These are phyloP conservation scores for Xanthoconium purpureum DNA, from an alignment of 768 basidiomycete genomes.

Conservation along the genomic window DNA sequence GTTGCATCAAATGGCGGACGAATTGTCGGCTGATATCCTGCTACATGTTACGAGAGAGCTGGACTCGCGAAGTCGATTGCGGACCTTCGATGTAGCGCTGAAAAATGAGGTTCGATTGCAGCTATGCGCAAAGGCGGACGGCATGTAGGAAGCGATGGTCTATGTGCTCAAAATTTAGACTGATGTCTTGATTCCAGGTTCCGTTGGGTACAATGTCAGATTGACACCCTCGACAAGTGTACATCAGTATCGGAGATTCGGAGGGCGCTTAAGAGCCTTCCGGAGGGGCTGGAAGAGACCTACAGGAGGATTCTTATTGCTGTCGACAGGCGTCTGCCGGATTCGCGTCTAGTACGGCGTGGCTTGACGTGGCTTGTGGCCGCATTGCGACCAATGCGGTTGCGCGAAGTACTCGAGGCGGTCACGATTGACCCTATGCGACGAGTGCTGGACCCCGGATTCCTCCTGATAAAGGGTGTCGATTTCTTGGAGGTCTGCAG, in stretches of 20 bases:
- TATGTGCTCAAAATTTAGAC: neutral
- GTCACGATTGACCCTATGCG: neutral
- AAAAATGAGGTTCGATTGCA: slow-evolving; percentile 5
- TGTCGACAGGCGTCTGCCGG: neutral
- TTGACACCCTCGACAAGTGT: slow-evolving; percentile 7
- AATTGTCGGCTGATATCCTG: slow-evolving; percentile 9
- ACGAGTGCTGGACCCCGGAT: slow-evolving; percentile 1
- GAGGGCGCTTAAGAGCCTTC: slow-evolving; percentile 5
- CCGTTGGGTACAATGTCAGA: slow-evolving; percentile 18
- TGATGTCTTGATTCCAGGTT: slow-evolving; percentile 3
- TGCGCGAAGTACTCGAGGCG: slow-evolving; percentile 9
- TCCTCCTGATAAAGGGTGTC: neutral
- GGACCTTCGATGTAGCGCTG: neutral
- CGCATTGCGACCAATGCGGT: slow-evolving; percentile 5
- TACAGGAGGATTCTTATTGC: slow-evolving; percentile 18
- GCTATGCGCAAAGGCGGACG: slow-evolving; percentile 14
- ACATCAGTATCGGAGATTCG: neutral
- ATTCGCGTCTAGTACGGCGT: neutral
- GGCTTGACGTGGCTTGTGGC: slow-evolving; percentile 14
- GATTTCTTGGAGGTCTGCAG: slow-evolving; percentile 1
- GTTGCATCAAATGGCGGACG: neutral
- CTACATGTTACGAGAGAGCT: slow-evolving; percentile 10
- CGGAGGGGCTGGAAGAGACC: slow-evolving; percentile 20
- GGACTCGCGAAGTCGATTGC: slow-evolving; percentile 3
- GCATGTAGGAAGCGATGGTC: slow-evolving; percentile 13